Conservation (phyloP, 2,329 filamentous ascomycete species). For the Fusarium burgessii region DNA sequence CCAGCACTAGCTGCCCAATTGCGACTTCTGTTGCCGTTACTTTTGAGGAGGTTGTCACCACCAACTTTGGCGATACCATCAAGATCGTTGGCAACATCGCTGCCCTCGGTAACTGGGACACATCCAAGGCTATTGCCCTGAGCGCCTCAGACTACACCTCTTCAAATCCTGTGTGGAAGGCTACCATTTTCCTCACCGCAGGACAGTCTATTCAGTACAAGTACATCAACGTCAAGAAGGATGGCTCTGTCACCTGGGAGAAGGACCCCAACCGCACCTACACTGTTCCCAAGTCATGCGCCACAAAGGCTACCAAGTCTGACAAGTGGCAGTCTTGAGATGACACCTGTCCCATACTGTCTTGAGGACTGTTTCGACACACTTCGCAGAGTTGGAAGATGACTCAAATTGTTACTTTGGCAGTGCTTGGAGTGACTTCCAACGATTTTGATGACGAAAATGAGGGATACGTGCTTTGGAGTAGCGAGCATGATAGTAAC, state of each 20-base stretch:
- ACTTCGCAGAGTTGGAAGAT: background rate
- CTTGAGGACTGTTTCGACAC: background rate
- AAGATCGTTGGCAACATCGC: constrained; percentile 71
- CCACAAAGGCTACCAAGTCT: constrained; percentile 43
- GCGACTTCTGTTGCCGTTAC: constrained; percentile 67
- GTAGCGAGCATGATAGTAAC: background rate
- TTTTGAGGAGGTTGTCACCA: constrained; percentile 70
- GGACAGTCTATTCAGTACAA: constrained; percentile 74
- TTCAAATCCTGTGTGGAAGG: constrained; percentile 71
- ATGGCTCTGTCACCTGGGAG: constrained; percentile 73
- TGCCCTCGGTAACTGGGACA: constrained; percentile 73
- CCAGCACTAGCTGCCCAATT: constrained; percentile 53
- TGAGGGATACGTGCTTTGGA: background rate
- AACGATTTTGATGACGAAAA: background rate
- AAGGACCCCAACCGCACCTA: constrained; percentile 64
- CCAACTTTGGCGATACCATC: constrained; percentile 71
- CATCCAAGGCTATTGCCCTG: constrained; percentile 65
- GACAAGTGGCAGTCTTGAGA: constrained; percentile 49
- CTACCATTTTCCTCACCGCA: constrained; percentile 64
- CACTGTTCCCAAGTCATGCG: constrained; percentile 50
- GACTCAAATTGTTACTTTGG: background rate
- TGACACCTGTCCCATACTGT: background rate
- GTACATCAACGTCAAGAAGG: constrained; percentile 70
- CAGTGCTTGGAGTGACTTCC: background rate
- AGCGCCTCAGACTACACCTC: constrained; percentile 69